These are phyloP conservation scores for Thermoascus crustaceus DNA, from an alignment of 2,329 filamentous ascomycete species.

Conservation along the genomic window DNA sequence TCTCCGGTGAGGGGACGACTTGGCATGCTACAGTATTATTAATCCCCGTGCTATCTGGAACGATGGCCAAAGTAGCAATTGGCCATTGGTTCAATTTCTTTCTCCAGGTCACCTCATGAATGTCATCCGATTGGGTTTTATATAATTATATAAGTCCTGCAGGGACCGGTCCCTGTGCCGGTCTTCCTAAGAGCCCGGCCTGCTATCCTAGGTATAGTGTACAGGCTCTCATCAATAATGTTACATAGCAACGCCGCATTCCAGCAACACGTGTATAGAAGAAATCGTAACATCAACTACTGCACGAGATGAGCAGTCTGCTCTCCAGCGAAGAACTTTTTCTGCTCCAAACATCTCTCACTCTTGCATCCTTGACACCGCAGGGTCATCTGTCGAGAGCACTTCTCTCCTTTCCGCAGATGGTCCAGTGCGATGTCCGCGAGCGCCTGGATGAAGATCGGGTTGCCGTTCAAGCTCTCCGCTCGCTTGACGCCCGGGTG, in stretches of 20 bases:
- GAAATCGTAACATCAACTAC: slow-evolving; percentile 9
- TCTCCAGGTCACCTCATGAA: too few species aligned
- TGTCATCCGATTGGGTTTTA: too few species aligned
- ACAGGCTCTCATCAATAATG: too few species aligned
- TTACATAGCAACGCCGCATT: neutral
- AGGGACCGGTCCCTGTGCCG: too few species aligned
- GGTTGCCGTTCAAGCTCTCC: slow-evolving; percentile 85
- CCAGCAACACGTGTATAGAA: neutral
- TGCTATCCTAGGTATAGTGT: too few species aligned
- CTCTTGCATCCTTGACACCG: slow-evolving; percentile 91
- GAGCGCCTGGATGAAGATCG: slow-evolving; percentile 80
- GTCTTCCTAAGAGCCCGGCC: too few species aligned
- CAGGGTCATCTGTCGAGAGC: slow-evolving; percentile 78
- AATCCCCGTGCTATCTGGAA: too few species aligned
- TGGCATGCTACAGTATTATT: neutral
- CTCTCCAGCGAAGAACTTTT: slow-evolving; percentile 54
- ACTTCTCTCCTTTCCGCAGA: slow-evolving; percentile 60
- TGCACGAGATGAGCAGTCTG: slow-evolving; percentile 25
- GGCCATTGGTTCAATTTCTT: too few species aligned
- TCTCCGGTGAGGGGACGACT: neutral
- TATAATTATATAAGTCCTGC: too few species aligned
- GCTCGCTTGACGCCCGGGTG: slow-evolving; percentile 77
- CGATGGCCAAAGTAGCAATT: too few species aligned
- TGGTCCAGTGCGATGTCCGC: slow-evolving; percentile 80
- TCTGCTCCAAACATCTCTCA: slow-evolving; percentile 69